Evolutionary conservation across 208 protist species (phyloP).

Genomic region (Trypanosoma lewisi): DNA sequence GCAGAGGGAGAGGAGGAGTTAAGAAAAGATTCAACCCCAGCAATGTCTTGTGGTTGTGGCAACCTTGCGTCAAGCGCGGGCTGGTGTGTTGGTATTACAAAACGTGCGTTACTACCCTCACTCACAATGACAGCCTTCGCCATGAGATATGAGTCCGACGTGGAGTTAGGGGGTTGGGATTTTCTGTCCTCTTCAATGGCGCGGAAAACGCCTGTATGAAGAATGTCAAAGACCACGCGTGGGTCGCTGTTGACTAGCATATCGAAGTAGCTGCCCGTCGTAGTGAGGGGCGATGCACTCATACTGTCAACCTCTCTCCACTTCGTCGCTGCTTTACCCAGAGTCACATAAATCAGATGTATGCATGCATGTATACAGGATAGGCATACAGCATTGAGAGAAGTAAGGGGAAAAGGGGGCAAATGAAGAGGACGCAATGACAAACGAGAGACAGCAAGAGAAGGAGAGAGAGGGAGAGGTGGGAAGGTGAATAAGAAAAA

Average conservation of each 20-base stretch:
- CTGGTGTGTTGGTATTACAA: conserved; percentile 14
- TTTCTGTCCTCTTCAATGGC: conserved; percentile 33
- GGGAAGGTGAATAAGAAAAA: neutral
- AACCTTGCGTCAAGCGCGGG: conserved; percentile 10
- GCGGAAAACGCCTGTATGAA: conserved; percentile 55
- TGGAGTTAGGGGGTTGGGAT: neutral
- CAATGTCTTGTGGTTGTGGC: conserved; percentile 10
- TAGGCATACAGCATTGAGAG: neutral
- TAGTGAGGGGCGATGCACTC: neutral
- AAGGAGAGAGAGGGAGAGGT: neutral
- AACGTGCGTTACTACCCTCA: conserved; percentile 6
- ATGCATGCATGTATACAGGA: neutral
- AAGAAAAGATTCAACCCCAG: neutral
- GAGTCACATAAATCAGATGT: too few species aligned
- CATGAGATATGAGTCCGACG: neutral
- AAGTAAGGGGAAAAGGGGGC: neutral
- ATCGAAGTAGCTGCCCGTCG: conserved; percentile 36
- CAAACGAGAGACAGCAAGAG: neutral
- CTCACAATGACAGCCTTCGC: neutral
- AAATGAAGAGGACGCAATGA: neutral
- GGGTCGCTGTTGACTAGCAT: conserved; percentile 71
- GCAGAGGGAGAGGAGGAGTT: neutral
- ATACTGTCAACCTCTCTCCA: neutral
- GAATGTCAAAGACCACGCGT: conserved; percentile 57
- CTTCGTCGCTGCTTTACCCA: neutral